Percentiles rank a stretch among this genome's conserved stretches.
Evolutionary conservation across 2,329 filamentous ascomycete genomes (phyloP).

Genomic region (Myriosclerotinia curreyana): DNA sequence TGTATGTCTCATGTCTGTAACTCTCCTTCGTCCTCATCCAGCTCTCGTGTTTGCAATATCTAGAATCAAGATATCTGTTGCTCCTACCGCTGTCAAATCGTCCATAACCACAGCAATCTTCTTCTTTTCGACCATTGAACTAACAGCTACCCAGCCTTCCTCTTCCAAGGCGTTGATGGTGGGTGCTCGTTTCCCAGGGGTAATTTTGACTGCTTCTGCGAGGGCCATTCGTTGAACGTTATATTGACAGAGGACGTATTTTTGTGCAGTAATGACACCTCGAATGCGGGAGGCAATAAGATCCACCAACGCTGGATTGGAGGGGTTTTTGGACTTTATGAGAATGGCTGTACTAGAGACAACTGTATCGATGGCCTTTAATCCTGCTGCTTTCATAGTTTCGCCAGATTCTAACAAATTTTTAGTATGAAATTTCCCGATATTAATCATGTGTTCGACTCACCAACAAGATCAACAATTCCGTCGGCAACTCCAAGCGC

Average conservation of each 20-base stretch:
- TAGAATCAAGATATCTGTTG: slow-evolving; percentile 40
- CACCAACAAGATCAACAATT: slow-evolving; percentile 95
- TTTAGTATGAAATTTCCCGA: slow-evolving; percentile 25
- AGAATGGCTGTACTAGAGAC: slow-evolving; percentile 83
- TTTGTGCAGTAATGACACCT: slow-evolving; percentile 93
- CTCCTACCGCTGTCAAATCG: slow-evolving; percentile 38
- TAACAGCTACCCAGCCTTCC: slow-evolving; percentile 31
- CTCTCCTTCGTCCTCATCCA: slow-evolving; percentile 21
- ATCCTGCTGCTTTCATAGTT: slow-evolving; percentile 93
- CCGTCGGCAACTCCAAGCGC: slow-evolving; percentile 93
- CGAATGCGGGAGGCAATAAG: slow-evolving; percentile 83
- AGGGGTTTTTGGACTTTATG: slow-evolving; percentile 83
- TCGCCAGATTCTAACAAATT: slow-evolving; percentile 77
- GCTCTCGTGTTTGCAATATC: slow-evolving; percentile 39
- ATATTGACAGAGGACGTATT: slow-evolving; percentile 93
- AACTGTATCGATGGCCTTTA: slow-evolving; percentile 93
- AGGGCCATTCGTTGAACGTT: slow-evolving; percentile 77
- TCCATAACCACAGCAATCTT: slow-evolving; percentile 40
- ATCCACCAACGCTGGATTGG: slow-evolving; percentile 75
- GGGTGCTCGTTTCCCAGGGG: slow-evolving; percentile 88
- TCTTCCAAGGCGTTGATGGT: slow-evolving; percentile 76
- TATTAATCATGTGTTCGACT: slow-evolving; percentile 38
- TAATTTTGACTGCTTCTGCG: slow-evolving; percentile 67
- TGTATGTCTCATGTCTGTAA: background rate
- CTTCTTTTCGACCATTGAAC: slow-evolving; percentile 39